Evolutionary conservation across 164 flowering plant genomes (phyloP).

Genomic region (Stephania cephalantha): DNA sequence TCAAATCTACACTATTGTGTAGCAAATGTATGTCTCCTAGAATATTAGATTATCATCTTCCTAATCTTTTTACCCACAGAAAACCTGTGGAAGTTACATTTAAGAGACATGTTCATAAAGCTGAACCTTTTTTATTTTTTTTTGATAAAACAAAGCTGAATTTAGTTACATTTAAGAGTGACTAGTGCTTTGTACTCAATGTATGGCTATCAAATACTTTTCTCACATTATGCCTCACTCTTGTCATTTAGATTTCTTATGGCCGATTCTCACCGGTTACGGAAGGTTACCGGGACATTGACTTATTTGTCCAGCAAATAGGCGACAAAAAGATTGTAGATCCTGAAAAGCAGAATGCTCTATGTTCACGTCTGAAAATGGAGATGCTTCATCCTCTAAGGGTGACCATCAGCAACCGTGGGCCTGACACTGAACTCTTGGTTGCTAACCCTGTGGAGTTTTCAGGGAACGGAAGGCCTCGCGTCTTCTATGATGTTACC

Average conservation of each 20-base stretch:
- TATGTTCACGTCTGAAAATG: constrained; percentile 48
- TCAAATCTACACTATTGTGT: no score
- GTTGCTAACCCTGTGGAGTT: constrained; percentile 91
- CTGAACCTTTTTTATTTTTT: background rate
- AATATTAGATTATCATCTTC: no score
- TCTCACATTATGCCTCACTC: background rate
- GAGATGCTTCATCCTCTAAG: constrained; percentile 79
- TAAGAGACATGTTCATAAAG: background rate
- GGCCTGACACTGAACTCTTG: constrained; percentile 77
- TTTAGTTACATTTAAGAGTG: no score
- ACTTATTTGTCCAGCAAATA: constrained; percentile 54
- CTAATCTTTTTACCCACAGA: background rate
- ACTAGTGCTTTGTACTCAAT: background rate
- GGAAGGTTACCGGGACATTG: constrained; percentile 54
- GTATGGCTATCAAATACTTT: background rate
- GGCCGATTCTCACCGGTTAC: constrained; percentile 51
- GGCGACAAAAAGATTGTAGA: constrained; percentile 75
- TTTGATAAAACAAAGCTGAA: no score
- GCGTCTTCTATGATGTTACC: constrained; percentile 78
- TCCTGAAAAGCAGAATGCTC: constrained; percentile 45
- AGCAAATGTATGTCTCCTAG: no score
- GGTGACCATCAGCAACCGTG: constrained; percentile 53
- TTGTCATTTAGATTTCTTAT: constrained; percentile 46
- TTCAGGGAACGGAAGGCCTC: constrained; percentile 79
- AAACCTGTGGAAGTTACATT: background rate